phyloP scores from a whole-genome alignment of 2,329 filamentous ascomycete species.

The Elsinoe perseae region DNA sequence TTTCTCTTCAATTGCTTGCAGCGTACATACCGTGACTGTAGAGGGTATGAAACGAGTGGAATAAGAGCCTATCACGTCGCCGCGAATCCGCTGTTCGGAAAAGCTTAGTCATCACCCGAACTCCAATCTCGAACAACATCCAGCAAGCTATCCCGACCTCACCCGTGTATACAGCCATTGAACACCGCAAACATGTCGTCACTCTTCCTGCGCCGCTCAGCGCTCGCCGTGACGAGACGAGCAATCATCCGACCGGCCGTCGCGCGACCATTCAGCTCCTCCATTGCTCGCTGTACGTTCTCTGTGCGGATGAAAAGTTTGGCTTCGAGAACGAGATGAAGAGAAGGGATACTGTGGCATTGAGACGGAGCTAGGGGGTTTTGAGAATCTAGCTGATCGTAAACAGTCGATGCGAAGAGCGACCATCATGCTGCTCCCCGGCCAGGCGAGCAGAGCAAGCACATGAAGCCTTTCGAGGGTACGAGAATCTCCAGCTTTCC shows the following conservation, averaged over 20 bases:
- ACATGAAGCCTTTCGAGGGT: conserved; percentile 42
- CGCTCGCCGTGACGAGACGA: conserved; percentile 41
- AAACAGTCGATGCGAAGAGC: conserved; percentile 25
- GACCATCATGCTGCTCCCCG: conserved; percentile 27
- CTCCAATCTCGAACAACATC: conserved; percentile 8
- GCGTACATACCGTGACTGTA: too few species aligned
- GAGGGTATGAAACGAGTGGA: neutral
- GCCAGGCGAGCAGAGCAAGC: conserved; percentile 31
- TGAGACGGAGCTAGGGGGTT: neutral
- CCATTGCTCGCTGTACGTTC: conserved; percentile 40
- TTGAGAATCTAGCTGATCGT: conserved; percentile 21
- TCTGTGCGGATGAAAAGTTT: neutral
- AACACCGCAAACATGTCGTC: conserved; percentile 25
- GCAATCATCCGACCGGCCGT: conserved; percentile 35
- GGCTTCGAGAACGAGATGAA: conserved; percentile 8
- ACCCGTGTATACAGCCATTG: conserved; percentile 14
- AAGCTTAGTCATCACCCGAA: conserved; percentile 5
- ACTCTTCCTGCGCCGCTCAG: conserved; percentile 43
- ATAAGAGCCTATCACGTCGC: neutral
- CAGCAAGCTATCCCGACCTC: conserved; percentile 5
- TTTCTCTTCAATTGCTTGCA: too few species aligned
- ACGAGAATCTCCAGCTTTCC: conserved; percentile 17
- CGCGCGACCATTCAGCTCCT: conserved; percentile 41
- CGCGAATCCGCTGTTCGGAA: neutral
- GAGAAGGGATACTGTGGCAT: neutral